A percentile compares a stretch with the other conserved stretches of the same genome.
These are phyloP conservation scores for Phytophthora sp. DNA, from an alignment of 352 stramenopile genomes.

Conservation along the genomic window DNA sequence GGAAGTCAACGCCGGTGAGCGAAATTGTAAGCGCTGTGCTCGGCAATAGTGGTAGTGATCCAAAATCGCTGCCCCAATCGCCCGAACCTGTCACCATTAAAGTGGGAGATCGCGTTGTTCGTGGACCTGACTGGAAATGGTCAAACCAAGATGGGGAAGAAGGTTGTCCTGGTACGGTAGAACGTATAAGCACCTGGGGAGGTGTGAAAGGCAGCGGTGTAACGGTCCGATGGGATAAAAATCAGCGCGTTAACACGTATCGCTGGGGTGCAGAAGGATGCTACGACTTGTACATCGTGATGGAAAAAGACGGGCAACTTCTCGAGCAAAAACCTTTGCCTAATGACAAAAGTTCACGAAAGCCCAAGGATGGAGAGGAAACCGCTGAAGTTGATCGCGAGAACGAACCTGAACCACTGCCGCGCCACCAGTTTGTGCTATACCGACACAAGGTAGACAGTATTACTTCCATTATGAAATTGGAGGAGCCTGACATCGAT, in stretches of 20 bases:
- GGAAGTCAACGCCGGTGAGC: slow-evolving; percentile 36
- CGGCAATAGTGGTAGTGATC: slow-evolving; percentile 23
- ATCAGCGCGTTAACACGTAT: slow-evolving; percentile 86
- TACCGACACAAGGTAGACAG: slow-evolving; percentile 59
- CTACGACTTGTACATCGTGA: slow-evolving; percentile 79
- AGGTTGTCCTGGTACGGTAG: slow-evolving; percentile 67
- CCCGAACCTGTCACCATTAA: slow-evolving; percentile 36
- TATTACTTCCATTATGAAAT: slow-evolving; percentile 54
- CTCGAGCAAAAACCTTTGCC: slow-evolving; percentile 63
- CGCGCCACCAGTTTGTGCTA: slow-evolving; percentile 70
- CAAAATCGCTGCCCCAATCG: slow-evolving; percentile 15
- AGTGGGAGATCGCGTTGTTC: slow-evolving; percentile 74
- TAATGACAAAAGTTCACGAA: slow-evolving; percentile 20
- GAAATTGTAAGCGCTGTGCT: slow-evolving; percentile 37
- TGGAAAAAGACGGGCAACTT: slow-evolving; percentile 53
- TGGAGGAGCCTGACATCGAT: slow-evolving; percentile 60
- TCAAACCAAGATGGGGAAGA: slow-evolving; percentile 77
- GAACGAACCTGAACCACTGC: slow-evolving; percentile 29
- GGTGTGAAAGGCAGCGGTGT: slow-evolving; percentile 77
- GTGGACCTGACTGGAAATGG: slow-evolving; percentile 85
- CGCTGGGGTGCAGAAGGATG: slow-evolving; percentile 78
- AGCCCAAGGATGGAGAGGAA: slow-evolving; percentile 9
- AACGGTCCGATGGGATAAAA: slow-evolving; percentile 85
- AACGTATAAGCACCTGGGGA: slow-evolving; percentile 81
- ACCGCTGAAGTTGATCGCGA: not conserved